These are phyloP conservation scores for Tilletiaria anomala DNA, from an alignment of 1,284 basidiomycete genomes.

Conservation along the genomic window DNA sequence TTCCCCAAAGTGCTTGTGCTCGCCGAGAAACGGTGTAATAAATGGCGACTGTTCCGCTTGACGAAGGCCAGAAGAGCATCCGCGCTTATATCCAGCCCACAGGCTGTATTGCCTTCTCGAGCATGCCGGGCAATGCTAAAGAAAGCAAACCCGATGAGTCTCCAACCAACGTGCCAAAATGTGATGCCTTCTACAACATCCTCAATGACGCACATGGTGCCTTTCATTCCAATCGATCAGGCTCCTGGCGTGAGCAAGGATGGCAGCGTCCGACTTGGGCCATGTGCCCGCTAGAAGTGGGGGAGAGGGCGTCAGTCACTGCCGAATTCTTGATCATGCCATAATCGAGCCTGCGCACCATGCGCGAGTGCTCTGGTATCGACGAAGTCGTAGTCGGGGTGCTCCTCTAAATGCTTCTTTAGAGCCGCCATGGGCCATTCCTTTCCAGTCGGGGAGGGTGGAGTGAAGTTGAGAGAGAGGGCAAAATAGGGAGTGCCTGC, in stretches of 20 bases:
- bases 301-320: no score
- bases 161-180: no score
- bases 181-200: no score
- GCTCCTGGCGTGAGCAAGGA: conserved; percentile 25
- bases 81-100: conserved; percentile 91
- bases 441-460: conserved; percentile 6
- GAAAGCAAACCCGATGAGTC: no score
- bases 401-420: conserved; percentile 7
- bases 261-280: conserved; percentile 16
- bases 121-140: conserved; percentile 73
- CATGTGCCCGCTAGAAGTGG: no score
- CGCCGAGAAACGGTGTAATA: neutral
- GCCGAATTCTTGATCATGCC: no score
- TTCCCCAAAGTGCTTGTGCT: conserved; percentile 6
- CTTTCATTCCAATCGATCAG: conserved; percentile 37
- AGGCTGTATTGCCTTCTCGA: conserved; percentile 66
- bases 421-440: no score
- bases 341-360: no score
- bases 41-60: no score
- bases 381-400: conserved; percentile 22
- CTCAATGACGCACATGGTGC: conserved; percentile 7
- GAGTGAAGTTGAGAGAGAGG: neutral
- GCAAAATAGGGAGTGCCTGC: neutral
- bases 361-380: conserved; percentile 23
- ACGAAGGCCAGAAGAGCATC: conserved; percentile 44